Conservation (phyloP, 192 early-diverging fungal species). For the Coemansia sp. region DNA sequence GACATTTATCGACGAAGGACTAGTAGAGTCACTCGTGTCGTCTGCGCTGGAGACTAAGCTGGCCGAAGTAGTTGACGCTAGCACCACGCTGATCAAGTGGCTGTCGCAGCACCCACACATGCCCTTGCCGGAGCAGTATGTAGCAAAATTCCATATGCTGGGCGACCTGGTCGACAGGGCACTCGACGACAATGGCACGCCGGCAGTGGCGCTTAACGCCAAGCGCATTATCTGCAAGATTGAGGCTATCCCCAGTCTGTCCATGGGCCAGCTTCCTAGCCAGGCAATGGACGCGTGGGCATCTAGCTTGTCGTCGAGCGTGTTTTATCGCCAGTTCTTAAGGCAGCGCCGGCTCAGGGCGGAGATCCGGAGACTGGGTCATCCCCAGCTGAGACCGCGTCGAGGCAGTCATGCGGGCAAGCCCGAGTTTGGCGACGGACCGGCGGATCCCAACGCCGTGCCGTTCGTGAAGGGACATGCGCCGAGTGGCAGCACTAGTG, state of each 20-base stretch:
- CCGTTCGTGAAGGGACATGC: not conserved
- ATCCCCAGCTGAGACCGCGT: constrained; percentile 13
- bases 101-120: constrained; percentile 54
- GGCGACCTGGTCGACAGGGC: constrained; percentile 40
- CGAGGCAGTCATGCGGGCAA: constrained; percentile 14
- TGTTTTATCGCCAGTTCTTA: constrained; percentile 37
- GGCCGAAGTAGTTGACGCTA: constrained; percentile 49
- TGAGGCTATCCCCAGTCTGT: constrained; percentile 50
- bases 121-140: constrained; percentile 46
- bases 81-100: constrained; percentile 55
- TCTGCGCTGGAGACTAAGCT: constrained; percentile 31
- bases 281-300: constrained; percentile 53
- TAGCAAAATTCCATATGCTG: constrained; percentile 42
- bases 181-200: constrained; percentile 7
- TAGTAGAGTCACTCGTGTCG: constrained; percentile 49
- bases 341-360: constrained; percentile 25
- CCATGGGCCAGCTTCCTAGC: constrained; percentile 53
- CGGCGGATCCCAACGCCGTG: not conserved
- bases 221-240: constrained; percentile 43
- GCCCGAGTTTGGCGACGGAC: not conserved
- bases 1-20: constrained; percentile 56
- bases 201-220: constrained; percentile 20
- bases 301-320: constrained; percentile 43
- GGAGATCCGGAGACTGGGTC: not conserved
- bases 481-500: constrained; percentile 25